phyloP scores from a whole-genome alignment of 2,329 filamentous ascomycete genomes.

The Aspergillus caelatus region DNA sequence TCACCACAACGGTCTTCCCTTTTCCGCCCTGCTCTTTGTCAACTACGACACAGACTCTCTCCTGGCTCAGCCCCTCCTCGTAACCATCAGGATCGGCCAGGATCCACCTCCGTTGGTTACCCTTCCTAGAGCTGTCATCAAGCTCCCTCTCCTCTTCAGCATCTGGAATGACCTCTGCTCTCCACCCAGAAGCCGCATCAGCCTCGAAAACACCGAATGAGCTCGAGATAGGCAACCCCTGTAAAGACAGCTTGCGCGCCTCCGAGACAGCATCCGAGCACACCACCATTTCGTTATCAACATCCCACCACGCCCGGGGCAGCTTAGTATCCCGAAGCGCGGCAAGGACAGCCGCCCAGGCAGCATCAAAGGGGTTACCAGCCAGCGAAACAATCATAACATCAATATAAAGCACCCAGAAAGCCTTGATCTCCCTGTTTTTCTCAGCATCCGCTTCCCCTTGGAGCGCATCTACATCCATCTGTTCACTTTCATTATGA shows the following conservation, averaged over 20 bases:
- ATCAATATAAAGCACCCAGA: slow-evolving; percentile 95
- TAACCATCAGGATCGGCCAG: slow-evolving; percentile 86
- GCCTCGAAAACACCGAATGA: slow-evolving; percentile 79
- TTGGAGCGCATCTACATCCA: slow-evolving; percentile 52
- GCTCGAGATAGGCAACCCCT: slow-evolving; percentile 71
- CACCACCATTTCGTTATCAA: slow-evolving; percentile 75
- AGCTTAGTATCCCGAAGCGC: slow-evolving; percentile 77
- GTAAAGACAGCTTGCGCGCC: slow-evolving; percentile 61
- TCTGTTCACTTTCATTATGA: slow-evolving; percentile 48
- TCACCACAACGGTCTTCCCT: slow-evolving; percentile 59
- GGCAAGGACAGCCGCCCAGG: slow-evolving; percentile 81
- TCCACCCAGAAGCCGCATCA: slow-evolving; percentile 45
- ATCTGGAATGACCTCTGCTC: slow-evolving; percentile 39
- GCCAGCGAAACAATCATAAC: slow-evolving; percentile 93
- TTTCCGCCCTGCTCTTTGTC: slow-evolving; percentile 55
- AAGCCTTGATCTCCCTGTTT: slow-evolving; percentile 69
- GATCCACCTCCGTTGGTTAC: slow-evolving; percentile 62
- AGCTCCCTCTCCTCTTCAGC: slow-evolving; percentile 32
- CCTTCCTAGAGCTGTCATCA: slow-evolving; percentile 50
- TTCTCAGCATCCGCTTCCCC: slow-evolving; percentile 26
- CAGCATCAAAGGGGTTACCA: slow-evolving; percentile 87
- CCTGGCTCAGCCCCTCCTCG: slow-evolving; percentile 82
- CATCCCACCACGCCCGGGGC: slow-evolving; percentile 80
- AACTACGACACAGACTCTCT: slow-evolving; percentile 82
- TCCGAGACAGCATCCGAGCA: slow-evolving; percentile 66